Base-by-base conservation (phyloP, 495 filamentous ascomycete species). In the Penicillium egyptiacum region DNA sequence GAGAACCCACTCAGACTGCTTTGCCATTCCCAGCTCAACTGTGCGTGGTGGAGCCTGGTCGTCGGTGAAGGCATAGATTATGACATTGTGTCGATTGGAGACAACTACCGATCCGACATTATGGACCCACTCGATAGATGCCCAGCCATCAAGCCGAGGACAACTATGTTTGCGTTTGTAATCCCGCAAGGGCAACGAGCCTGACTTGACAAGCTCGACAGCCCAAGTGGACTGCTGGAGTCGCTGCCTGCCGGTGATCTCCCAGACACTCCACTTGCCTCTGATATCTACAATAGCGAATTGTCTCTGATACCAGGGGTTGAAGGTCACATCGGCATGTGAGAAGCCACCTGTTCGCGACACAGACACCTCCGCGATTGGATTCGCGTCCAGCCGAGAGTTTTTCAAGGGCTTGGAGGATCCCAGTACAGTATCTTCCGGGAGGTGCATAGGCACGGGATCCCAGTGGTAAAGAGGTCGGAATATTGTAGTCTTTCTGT, bases 221-320 rank as follows among this genome's bases (percentile, higher is more conserved):
- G 65, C 45, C 63, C 62, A 72, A 51, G 59, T 67, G 35, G 65
- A 58, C 43, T 65, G 66, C 40, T 67, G 70, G 39, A 63, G 51
- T 30, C 56, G 68, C 41, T 76, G 70, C 1, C 68, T 60, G 20
- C 78, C 76, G 35, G 74, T 72, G 35, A 95, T 70, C 55, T 91
- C 81, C 86, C 87, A 95, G 4, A 95, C 67, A 61, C 74, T 85
- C 92, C 92, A 96, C 31, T 76, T 74, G 0, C 91, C 92, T 43
- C 70, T 63, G 40, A 83, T 79, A 64, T 96, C 91, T 22, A 96
- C 77, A 22, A 94, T 79, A 10, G 78, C 89, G 47, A 96, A 71
- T 66, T 89, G 87, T 12, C 79, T 78, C 57, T 80, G 73, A 61
- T 85, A 81, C 75, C 83, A 86, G n/a, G 89, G 88, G 60, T 89